Evolutionary conservation across 1,284 basidiomycete genomes (phyloP).

Genomic region (Taiwanofungus camphoratus): DNA sequence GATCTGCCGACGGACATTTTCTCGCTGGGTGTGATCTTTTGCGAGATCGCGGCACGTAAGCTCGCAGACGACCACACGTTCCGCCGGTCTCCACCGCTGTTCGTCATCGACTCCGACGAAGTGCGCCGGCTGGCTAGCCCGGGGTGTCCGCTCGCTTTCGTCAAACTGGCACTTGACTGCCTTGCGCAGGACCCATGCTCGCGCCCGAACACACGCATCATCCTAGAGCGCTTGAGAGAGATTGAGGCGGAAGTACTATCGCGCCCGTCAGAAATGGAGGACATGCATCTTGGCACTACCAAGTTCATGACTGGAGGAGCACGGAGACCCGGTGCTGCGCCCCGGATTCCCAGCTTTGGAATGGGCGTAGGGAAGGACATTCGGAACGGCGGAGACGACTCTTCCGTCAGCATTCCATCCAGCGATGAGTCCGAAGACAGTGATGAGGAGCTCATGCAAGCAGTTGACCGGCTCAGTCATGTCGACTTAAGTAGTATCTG

Average conservation of each 20-base stretch:
- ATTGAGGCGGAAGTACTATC: constrained; percentile 80
- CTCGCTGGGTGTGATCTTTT: constrained; percentile 91
- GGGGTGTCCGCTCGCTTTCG: constrained; percentile 77
- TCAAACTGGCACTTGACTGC: constrained; percentile 79
- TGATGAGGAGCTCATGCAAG: constrained; percentile 68
- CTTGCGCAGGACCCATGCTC: constrained; percentile 58
- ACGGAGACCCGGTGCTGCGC: constrained; percentile 51
- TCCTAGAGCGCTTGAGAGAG: constrained; percentile 67
- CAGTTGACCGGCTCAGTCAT: constrained; percentile 50
- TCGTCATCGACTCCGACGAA: constrained; percentile 76
- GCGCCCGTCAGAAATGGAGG: constrained; percentile 57
- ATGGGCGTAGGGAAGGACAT: constrained; percentile 63
- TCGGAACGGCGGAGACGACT: constrained; percentile 14
- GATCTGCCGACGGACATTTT: constrained; percentile 93
- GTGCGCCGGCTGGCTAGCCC: constrained; percentile 63
- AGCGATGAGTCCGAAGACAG: constrained; percentile 46
- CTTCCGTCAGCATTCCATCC: constrained; percentile 24
- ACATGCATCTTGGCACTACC: constrained; percentile 82
- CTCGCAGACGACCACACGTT: constrained; percentile 82
- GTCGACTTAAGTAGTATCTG: constrained; percentile 47
- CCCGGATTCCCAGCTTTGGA: constrained; percentile 83
- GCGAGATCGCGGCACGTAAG: constrained; percentile 83
- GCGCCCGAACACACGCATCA: constrained; percentile 74
- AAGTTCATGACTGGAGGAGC: constrained; percentile 62
- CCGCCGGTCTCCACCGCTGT: constrained; percentile 72